Evolutionary conservation across 108 stramenopile species (phyloP).

Genomic region (Aurantiochytrium sp.): DNA sequence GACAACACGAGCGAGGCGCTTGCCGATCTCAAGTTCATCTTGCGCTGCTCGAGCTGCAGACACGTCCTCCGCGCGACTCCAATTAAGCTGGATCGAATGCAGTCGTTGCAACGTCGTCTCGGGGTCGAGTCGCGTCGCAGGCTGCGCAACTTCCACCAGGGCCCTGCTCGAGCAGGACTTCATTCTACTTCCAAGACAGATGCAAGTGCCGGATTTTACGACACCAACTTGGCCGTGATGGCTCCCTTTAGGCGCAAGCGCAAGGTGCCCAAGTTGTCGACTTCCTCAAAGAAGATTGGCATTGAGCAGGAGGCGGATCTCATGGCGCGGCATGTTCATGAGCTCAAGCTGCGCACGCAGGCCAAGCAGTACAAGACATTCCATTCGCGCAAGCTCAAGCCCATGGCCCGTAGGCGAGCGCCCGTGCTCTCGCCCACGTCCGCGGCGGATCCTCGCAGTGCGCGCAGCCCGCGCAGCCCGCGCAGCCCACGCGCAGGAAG

Average conservation of each 20-base stretch:
- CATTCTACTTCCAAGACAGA: background rate
- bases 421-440: background rate
- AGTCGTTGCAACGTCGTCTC: background rate
- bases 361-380: slow-evolving; percentile 10
- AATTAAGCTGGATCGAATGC: background rate
- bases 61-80: background rate
- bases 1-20: background rate
- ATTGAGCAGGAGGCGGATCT: background rate
- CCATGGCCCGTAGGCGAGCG: background rate
- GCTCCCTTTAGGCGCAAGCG: background rate
- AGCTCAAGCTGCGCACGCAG: background rate
- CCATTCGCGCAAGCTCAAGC: background rate
- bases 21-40: background rate
- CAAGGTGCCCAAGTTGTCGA: background rate
- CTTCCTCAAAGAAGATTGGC: slow-evolving; percentile 6
- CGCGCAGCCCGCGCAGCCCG: background rate
- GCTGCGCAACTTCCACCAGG: background rate
- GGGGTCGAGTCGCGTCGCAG: background rate
- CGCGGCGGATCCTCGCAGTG: background rate
- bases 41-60: background rate
- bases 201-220: background rate
- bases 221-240: background rate
- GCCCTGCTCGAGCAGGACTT: background rate
- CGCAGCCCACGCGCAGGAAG: background rate
- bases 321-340: background rate